A percentile compares a stretch with the other conserved stretches of the same genome.
These are phyloP conservation scores for Zalaria sp. DNA, from an alignment of 2,329 filamentous ascomycete species.

Conservation along the genomic window DNA sequence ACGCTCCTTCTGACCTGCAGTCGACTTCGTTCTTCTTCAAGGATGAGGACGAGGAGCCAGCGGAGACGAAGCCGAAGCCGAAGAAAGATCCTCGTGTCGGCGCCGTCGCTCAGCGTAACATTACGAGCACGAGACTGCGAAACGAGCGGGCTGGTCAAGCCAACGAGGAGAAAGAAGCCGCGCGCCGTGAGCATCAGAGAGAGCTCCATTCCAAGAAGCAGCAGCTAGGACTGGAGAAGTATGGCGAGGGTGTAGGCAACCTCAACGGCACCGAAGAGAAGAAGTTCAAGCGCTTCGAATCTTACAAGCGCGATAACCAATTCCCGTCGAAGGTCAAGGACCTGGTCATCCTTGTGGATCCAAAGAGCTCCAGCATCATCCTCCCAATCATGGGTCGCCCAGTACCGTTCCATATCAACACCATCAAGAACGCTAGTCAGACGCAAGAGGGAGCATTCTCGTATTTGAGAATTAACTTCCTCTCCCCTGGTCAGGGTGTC, in stretches of 20 bases:
- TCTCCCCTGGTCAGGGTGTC: constrained; percentile 93
- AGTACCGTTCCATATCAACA: constrained; percentile 94
- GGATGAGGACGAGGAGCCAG: constrained; percentile 77
- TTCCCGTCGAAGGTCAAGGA: constrained; percentile 73
- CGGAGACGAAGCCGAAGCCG: constrained; percentile 71
- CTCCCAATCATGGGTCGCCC: constrained; percentile 95
- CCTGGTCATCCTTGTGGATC: constrained; percentile 77
- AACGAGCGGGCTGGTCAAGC: constrained; percentile 79
- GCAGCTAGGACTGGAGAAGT: constrained; percentile 70
- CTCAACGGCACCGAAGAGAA: constrained; percentile 88
- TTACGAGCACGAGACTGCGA: constrained; percentile 82
- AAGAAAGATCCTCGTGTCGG: constrained; percentile 74
- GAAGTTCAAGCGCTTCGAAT: constrained; percentile 98
- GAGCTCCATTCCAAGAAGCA: constrained; percentile 80
- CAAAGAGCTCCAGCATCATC: constrained; percentile 79
- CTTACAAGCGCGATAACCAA: constrained; percentile 95
- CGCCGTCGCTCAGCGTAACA: constrained; percentile 85
- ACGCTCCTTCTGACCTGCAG: constrained; percentile 81
- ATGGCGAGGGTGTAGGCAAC: constrained; percentile 70
- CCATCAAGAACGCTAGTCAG: constrained; percentile 98
- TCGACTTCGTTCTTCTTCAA: constrained; percentile 98
- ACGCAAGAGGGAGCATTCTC: constrained; percentile 91
- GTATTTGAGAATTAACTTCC: constrained; percentile 90
- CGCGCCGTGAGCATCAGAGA: constrained; percentile 82
- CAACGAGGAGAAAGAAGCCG: constrained; percentile 79